These are phyloP conservation scores for Botryotinia calthae DNA, from an alignment of 2,329 filamentous ascomycete genomes.

Conservation along the genomic window DNA sequence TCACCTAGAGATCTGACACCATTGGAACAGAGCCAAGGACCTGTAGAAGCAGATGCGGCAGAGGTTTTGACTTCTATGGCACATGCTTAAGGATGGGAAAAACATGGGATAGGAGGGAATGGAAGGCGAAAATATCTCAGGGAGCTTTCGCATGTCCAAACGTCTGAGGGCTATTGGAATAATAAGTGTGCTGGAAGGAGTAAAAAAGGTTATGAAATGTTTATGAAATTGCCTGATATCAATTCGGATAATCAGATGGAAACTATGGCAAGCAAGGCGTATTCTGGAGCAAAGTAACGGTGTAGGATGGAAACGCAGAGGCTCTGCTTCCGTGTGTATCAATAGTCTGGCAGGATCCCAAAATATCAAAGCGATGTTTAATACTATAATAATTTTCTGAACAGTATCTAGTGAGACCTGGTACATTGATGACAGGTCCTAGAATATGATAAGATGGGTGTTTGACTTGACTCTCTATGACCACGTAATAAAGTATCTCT, in stretches of 20 bases:
- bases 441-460: not conserved
- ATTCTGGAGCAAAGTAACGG: not conserved
- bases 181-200: not conserved
- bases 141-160: not conserved
- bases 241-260: not conserved
- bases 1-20: conserved; percentile 13
- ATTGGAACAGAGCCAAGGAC: conserved; percentile 21
- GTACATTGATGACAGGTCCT: no score
- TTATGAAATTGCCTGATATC: not conserved
- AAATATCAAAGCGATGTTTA: not conserved
- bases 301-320: not conserved
- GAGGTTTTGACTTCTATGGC: conserved; percentile 33
- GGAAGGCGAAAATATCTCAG: not conserved
- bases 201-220: not conserved
- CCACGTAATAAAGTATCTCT: not conserved
- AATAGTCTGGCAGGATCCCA: not conserved
- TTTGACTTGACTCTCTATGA: not conserved
- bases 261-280: conserved; percentile 5
- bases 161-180: not conserved
- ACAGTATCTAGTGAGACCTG: not conserved
- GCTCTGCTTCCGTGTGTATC: not conserved
- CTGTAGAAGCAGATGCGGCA: conserved; percentile 30
- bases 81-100: conserved; percentile 26
- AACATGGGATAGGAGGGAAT: not conserved
- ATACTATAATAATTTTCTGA: not conserved